A percentile compares a stretch with the other conserved stretches of the same genome.
Evolutionary conservation across 2,329 filamentous ascomycete species (phyloP).

Genomic region (Pseudocercospora vitis): DNA sequence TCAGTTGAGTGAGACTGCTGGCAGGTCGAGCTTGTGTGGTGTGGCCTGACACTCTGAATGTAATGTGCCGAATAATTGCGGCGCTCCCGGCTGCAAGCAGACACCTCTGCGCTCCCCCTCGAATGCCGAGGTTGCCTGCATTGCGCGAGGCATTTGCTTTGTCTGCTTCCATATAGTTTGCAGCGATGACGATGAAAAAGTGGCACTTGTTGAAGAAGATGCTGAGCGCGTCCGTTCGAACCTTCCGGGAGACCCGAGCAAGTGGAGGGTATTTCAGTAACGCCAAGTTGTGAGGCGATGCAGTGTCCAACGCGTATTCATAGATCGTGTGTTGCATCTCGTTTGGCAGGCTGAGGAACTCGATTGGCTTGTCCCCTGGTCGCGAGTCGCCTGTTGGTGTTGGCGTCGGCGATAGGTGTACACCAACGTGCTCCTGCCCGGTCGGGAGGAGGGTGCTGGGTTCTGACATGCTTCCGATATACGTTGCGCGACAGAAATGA

Average conservation of each 20-base stretch:
- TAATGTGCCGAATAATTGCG: constrained; percentile 11
- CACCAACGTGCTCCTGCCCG: no score
- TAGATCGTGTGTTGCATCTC: constrained; percentile 35
- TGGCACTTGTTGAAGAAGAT: constrained; percentile 12
- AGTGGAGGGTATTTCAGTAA: constrained; percentile 9
- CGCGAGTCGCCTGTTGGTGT: neutral
- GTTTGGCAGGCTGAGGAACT: constrained; percentile 40
- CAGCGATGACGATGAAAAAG: constrained; percentile 10
- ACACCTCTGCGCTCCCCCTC: neutral
- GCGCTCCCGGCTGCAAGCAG: neutral
- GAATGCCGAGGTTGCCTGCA: constrained; percentile 5
- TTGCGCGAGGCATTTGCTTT: neutral
- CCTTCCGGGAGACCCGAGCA: constrained; percentile 7
- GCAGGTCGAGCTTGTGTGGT: neutral
- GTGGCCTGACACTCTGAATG: neutral
- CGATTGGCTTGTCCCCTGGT: constrained; percentile 12
- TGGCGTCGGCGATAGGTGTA: no score
- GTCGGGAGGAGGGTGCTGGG: no score
- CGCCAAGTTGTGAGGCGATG: constrained; percentile 8
- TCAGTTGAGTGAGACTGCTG: no score
- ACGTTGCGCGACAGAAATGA: no score
- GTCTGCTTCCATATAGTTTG: constrained; percentile 7
- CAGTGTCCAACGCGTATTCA: no score
- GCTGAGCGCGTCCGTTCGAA: constrained; percentile 4
- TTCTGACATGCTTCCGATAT: no score